Percentiles rank a stretch among this genome's conserved stretches.
These are phyloP conservation scores for Pseudodiploospora longispora DNA, from an alignment of 2,329 filamentous ascomycete species.

Conservation along the genomic window DNA sequence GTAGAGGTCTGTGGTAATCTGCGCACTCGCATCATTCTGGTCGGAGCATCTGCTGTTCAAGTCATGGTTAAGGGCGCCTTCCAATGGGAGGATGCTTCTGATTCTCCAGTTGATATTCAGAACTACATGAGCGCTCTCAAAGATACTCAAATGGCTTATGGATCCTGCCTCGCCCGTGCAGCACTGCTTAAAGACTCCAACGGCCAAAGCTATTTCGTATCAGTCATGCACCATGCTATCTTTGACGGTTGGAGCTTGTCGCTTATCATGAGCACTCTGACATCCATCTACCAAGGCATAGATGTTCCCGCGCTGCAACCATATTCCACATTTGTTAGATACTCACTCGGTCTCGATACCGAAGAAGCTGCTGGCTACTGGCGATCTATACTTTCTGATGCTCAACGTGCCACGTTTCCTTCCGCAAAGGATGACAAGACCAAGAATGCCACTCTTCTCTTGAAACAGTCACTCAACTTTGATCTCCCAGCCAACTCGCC, in stretches of 20 bases:
- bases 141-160: not conserved
- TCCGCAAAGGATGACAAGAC: not conserved
- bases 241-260: constrained; percentile 30
- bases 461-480: not conserved
- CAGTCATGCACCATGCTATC: not conserved
- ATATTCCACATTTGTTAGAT: constrained; percentile 27
- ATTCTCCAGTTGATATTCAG: not conserved
- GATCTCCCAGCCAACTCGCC: constrained; percentile 4
- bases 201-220: constrained; percentile 7
- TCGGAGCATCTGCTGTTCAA: not conserved
- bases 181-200: not conserved
- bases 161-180: not conserved
- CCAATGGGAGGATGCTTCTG: not conserved
- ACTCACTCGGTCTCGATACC: constrained; percentile 32
- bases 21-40: not conserved
- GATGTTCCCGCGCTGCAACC: constrained; percentile 18
- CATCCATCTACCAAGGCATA: constrained; percentile 10
- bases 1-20: not conserved
- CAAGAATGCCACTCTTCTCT: not conserved
- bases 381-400: constrained; percentile 1
- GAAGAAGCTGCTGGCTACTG: constrained; percentile 21
- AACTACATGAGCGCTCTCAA: not conserved
- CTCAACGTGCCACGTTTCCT: not conserved
- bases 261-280: constrained; percentile 16
- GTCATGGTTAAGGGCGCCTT: not conserved